Conservation (phyloP, 2,329 filamentous ascomycete species). For the Ophiosphaerella herpotricha region DNA sequence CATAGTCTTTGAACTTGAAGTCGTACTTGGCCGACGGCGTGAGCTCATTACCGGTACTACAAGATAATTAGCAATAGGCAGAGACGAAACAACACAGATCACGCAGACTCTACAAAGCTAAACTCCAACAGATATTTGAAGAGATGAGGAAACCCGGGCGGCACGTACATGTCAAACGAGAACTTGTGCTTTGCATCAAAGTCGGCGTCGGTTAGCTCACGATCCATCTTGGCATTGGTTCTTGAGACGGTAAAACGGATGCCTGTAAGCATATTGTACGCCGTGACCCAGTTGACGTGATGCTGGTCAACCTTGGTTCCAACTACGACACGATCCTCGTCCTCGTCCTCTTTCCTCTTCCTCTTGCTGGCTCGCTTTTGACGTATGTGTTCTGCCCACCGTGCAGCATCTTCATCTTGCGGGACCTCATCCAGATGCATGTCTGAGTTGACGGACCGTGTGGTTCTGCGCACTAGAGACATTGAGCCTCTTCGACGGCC, state of each 20-base stretch:
- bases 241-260: slow-evolving; percentile 96
- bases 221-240: slow-evolving; percentile 95
- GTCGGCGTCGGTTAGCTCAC: slow-evolving; percentile 85
- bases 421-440: slow-evolving; percentile 79
- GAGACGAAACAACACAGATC: slow-evolving; percentile 3
- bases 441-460: slow-evolving; percentile 84
- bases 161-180: slow-evolving; percentile 90
- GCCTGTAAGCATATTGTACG: slow-evolving; percentile 99
- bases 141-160: slow-evolving; percentile 21
- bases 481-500: slow-evolving; percentile 78
- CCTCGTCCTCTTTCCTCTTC: slow-evolving; percentile 83
- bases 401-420: slow-evolving; percentile 85
- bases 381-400: slow-evolving; percentile 91
- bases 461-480: slow-evolving; percentile 77
- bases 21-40: slow-evolving; percentile 99
- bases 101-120: slow-evolving; percentile 15
- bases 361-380: slow-evolving; percentile 89
- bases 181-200: slow-evolving; percentile 96
- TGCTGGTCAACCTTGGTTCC: slow-evolving; percentile 97
- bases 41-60: slow-evolving; percentile 89
- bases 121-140: slow-evolving; percentile 17
- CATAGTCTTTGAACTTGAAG: slow-evolving; percentile 99
- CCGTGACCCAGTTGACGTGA: slow-evolving; percentile 95
- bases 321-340: slow-evolving; percentile 86
- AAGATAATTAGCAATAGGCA: slow-evolving; percentile 34